Percentiles rank a stretch among this genome's conserved stretches.
Conservation (phyloP, 2,329 filamentous ascomycete genomes). For the Orbilia oligospora region DNA sequence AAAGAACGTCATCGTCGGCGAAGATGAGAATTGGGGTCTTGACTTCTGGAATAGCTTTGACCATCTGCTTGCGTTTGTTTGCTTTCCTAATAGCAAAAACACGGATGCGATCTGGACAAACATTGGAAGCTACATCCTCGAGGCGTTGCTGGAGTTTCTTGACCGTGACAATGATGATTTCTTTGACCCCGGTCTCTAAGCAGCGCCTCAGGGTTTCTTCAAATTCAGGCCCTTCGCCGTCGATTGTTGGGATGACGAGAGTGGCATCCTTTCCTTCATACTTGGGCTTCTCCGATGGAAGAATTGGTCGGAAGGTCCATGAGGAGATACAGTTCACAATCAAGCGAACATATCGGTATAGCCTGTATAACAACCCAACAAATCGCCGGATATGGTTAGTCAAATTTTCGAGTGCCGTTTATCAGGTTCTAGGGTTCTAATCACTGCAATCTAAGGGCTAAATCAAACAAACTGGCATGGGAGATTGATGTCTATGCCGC, state of each 20-base stretch:
- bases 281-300: slow-evolving; percentile 83
- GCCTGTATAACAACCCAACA: slow-evolving; percentile 70
- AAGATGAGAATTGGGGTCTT: slow-evolving; percentile 88
- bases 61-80: slow-evolving; percentile 96
- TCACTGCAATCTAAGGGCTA: slow-evolving; percentile 30
- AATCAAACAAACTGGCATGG: slow-evolving; percentile 18
- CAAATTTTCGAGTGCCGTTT: slow-evolving; percentile 14
- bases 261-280: slow-evolving; percentile 83
- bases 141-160: slow-evolving; percentile 81
- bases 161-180: slow-evolving; percentile 89
- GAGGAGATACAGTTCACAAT: slow-evolving; percentile 88
- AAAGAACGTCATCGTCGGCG: slow-evolving; percentile 95
- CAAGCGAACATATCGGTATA: slow-evolving; percentile 88
- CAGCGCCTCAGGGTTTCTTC: slow-evolving; percentile 85
- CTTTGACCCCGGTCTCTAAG: slow-evolving; percentile 77
- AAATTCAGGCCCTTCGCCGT: slow-evolving; percentile 86
- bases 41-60: slow-evolving; percentile 88
- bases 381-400: slow-evolving; percentile 57
- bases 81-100: slow-evolving; percentile 85
- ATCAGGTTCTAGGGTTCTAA: slow-evolving; percentile 27
- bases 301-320: slow-evolving; percentile 87
- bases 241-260: slow-evolving; percentile 92
- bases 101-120: slow-evolving; percentile 75
- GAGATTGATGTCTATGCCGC: slow-evolving; percentile 21
- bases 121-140: slow-evolving; percentile 76